Percentiles rank a stretch among this genome's conserved stretches.
Evolutionary conservation across 768 basidiomycete species (phyloP).

Genomic region (Mycena floridula): DNA sequence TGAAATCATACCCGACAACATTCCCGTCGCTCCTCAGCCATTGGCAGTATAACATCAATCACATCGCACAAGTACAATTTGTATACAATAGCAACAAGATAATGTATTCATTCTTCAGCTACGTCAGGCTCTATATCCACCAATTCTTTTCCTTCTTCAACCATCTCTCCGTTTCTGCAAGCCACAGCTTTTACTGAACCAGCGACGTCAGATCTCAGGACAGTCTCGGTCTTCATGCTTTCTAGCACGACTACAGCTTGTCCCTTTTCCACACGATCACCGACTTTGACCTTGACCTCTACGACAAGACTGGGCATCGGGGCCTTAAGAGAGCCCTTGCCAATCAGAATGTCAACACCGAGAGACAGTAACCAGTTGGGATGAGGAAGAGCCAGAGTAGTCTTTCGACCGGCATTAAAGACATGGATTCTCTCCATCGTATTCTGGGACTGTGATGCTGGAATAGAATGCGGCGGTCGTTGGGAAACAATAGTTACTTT

Average conservation of each 20-base stretch:
- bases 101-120: no score
- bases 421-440: slow-evolving; percentile 74
- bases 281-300: slow-evolving; percentile 73
- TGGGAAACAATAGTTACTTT: slow-evolving; percentile 75
- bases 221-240: slow-evolving; percentile 98
- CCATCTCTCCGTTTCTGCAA: slow-evolving; percentile 86
- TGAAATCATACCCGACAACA: no score
- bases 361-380: slow-evolving; percentile 68
- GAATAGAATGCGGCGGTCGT: slow-evolving; percentile 43
- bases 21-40: no score
- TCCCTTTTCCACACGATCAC: slow-evolving; percentile 75
- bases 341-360: slow-evolving; percentile 49
- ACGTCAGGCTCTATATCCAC: slow-evolving; percentile 54
- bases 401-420: slow-evolving; percentile 59
- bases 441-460: slow-evolving; percentile 47
- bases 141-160: slow-evolving; percentile 78
- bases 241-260: slow-evolving; percentile 81
- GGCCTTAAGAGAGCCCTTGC: slow-evolving; percentile 64
- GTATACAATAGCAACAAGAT: no score
- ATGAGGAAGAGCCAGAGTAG: slow-evolving; percentile 58
- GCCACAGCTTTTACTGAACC: slow-evolving; percentile 70
- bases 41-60: no score
- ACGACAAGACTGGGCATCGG: slow-evolving; percentile 96
- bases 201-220: slow-evolving; percentile 61
- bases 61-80: no score